Evolutionary conservation across 2,329 filamentous ascomycete genomes (phyloP).

Genomic region (Xylariaceae sp.): DNA sequence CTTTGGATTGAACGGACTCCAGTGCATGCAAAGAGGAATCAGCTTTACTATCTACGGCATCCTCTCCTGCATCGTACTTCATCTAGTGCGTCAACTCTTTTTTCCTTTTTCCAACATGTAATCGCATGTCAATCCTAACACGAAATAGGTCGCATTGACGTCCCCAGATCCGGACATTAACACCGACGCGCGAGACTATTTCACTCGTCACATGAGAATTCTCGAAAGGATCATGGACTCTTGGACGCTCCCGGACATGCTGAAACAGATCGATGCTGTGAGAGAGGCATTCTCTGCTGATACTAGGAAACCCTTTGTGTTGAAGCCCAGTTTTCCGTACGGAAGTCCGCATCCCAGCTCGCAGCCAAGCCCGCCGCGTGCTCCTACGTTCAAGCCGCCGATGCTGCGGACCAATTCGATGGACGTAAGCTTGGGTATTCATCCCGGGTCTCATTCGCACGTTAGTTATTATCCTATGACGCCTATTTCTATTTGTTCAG

Average conservation of each 20-base stretch:
- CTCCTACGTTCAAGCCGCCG: slow-evolving; percentile 47
- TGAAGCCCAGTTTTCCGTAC: slow-evolving; percentile 83
- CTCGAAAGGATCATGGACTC: slow-evolving; percentile 76
- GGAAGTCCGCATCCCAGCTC: slow-evolving; percentile 66
- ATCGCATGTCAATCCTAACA: slow-evolving; percentile 16
- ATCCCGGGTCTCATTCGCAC: slow-evolving; percentile 48
- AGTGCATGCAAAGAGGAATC: slow-evolving; percentile 90
- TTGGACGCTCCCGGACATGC: slow-evolving; percentile 86
- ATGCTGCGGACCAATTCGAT: slow-evolving; percentile 45
- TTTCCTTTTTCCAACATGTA: slow-evolving; percentile 1
- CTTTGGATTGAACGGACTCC: slow-evolving; percentile 72
- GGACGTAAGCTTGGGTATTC: slow-evolving; percentile 51
- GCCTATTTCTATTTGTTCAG: slow-evolving; percentile 67
- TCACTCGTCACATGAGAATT: slow-evolving; percentile 89
- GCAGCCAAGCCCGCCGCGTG: slow-evolving; percentile 58
- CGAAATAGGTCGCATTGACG: slow-evolving; percentile 73
- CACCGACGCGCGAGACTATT: slow-evolving; percentile 78
- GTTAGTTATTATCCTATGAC: slow-evolving; percentile 75
- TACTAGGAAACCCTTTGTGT: slow-evolving; percentile 73
- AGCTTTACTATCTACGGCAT: slow-evolving; percentile 94
- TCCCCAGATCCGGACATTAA: slow-evolving; percentile 89
- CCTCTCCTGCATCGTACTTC: slow-evolving; percentile 85
- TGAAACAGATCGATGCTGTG: slow-evolving; percentile 82
- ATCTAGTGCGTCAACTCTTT: slow-evolving; percentile 62
- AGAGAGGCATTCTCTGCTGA: slow-evolving; percentile 90